Evolutionary conservation across 75 land plant species (phyloP), one percentile per base, ranked within the genome.

Genomic region (Pinus albicaulis): DNA sequence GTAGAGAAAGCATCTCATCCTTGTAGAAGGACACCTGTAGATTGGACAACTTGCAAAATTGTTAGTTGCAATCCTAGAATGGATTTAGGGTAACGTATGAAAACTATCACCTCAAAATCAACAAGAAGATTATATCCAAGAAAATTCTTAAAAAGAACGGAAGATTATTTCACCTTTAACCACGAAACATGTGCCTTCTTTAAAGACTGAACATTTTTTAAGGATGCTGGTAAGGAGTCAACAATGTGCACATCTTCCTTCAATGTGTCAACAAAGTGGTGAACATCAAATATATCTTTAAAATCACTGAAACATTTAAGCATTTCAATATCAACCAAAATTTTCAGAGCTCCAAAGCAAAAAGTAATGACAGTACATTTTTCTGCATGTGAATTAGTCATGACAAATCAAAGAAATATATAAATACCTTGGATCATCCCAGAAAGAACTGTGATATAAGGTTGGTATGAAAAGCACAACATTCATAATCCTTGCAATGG

Each of bases 21-120:
- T 74, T 64, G 59, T 86, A 86, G 64, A 80, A 86, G 5, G 86
- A 65, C 56, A 86, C 88, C 86, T 86, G n/a, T n/a, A n/a, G n/a
- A n/a, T n/a, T n/a, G n/a, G n/a, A n/a, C n/a, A n/a, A n/a, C n/a
- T n/a, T n/a, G n/a, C n/a, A n/a, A n/a, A n/a, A n/a, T n/a, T n/a
- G n/a, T n/a, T n/a, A n/a, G n/a, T n/a, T n/a, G n/a, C n/a, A n/a
- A n/a, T n/a, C n/a, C n/a, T n/a, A n/a, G n/a, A n/a, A n/a, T n/a
- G n/a, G n/a, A n/a, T n/a, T n/a, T n/a, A n/a, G n/a, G n/a, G n/a
- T n/a, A n/a, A n/a, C n/a, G n/a, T n/a, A n/a, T n/a, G n/a, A n/a
- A n/a, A n/a, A n/a, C n/a, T n/a, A n/a, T n/a, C n/a, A n/a, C n/a
- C n/a, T n/a, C n/a, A n/a, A n/a, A n/a, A n/a, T n/a, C n/a, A n/a